Percentiles rank a stretch among this genome's conserved stretches.
Conservation (phyloP, 768 basidiomycete species). For the Boletus rubescentipes region DNA sequence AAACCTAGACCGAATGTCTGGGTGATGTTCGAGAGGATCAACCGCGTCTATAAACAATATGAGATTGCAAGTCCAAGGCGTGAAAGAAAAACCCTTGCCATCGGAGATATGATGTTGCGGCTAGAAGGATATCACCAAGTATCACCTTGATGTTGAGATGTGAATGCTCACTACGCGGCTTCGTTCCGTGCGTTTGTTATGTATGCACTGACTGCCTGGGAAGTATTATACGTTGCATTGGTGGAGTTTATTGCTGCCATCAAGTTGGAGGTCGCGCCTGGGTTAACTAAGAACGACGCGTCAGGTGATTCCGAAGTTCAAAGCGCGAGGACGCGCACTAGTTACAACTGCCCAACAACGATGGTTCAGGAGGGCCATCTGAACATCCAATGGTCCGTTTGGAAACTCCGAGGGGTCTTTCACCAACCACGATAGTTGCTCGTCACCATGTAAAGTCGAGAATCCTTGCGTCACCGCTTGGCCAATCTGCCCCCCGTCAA, state of each 20-base stretch:
- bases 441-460: conserved; percentile 24
- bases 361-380: conserved; percentile 47
- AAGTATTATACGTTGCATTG: conserved; percentile 47
- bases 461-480: conserved; percentile 42
- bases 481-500: conserved; percentile 57
- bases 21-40: conserved; percentile 39
- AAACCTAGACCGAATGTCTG: conserved; percentile 36
- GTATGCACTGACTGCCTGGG: conserved; percentile 49
- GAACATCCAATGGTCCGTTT: conserved; percentile 43
- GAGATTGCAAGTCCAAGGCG: background rate
- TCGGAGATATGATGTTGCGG: conserved; percentile 15
- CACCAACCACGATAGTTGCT: conserved; percentile 47
- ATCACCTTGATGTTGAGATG: background rate
- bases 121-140: conserved; percentile 14
- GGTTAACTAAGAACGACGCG: conserved; percentile 36
- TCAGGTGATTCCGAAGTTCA: background rate
- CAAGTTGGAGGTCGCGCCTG: conserved; percentile 39
- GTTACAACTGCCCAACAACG: conserved; percentile 54
- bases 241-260: conserved; percentile 37
- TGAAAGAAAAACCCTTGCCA: conserved; percentile 1
- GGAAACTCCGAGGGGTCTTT: conserved; percentile 45
- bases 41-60: conserved; percentile 19
- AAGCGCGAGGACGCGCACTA: conserved; percentile 37
- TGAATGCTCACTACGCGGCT: conserved; percentile 50
- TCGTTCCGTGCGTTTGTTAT: conserved; percentile 54